Evolutionary conservation across 495 filamentous ascomycete genomes (phyloP).

Genomic region (Xylaria cubensis): DNA sequence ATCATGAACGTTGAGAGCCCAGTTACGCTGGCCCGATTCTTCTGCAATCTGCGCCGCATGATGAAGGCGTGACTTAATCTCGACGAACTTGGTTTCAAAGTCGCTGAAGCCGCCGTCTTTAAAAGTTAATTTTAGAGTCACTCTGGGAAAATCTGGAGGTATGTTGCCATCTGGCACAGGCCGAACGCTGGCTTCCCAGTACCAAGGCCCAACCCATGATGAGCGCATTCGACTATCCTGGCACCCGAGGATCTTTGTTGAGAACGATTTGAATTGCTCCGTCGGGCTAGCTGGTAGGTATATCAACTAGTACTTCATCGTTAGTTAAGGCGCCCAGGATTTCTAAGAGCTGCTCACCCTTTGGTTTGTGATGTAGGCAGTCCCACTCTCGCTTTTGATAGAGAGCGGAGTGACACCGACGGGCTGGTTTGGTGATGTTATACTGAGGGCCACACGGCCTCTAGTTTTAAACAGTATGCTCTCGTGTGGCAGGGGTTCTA

Average conservation of each 20-base stretch:
- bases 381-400: slow-evolving; percentile 55
- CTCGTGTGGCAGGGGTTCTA: slow-evolving; percentile 56
- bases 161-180: slow-evolving; percentile 88
- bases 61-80: slow-evolving; percentile 80
- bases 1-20: slow-evolving; percentile 68
- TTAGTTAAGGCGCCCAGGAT: slow-evolving; percentile 10
- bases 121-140: slow-evolving; percentile 86
- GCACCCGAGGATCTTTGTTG: slow-evolving; percentile 82
- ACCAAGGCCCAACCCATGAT: slow-evolving; percentile 95
- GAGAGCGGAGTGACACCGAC: slow-evolving; percentile 51
- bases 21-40: slow-evolving; percentile 52
- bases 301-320: slow-evolving; percentile 67
- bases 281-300: slow-evolving; percentile 80
- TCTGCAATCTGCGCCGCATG: slow-evolving; percentile 76
- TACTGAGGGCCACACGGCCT: slow-evolving; percentile 50
- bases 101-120: slow-evolving; percentile 95
- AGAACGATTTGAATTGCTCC: slow-evolving; percentile 81
- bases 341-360: slow-evolving; percentile 60
- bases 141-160: slow-evolving; percentile 69
- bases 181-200: slow-evolving; percentile 80
- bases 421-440: slow-evolving; percentile 53
- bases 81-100: slow-evolving; percentile 82
- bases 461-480: slow-evolving; percentile 54
- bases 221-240: slow-evolving; percentile 89
- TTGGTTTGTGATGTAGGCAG: slow-evolving; percentile 88